Conservation (phyloP, 805 yeast species). For the Ogataea allantospora region DNA sequence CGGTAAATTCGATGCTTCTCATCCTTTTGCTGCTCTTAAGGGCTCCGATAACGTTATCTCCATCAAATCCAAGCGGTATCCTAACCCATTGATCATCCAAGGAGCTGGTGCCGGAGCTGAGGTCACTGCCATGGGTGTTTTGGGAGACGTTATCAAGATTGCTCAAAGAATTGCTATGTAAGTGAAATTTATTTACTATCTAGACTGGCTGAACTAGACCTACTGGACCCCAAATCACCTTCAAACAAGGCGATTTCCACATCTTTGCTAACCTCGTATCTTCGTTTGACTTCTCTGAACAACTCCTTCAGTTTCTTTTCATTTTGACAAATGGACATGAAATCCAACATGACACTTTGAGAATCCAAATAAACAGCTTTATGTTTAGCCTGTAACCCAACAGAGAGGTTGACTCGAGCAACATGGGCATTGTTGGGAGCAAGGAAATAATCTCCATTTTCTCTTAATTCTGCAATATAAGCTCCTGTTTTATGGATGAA, state of each 20-base stretch:
- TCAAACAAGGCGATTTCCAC: slow-evolving; percentile 29
- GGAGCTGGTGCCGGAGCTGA: slow-evolving; percentile 94
- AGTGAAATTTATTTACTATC: background rate
- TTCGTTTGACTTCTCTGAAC: slow-evolving; percentile 57
- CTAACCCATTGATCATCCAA: slow-evolving; percentile 90
- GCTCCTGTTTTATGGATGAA: slow-evolving; percentile 88
- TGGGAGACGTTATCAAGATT: slow-evolving; percentile 88
- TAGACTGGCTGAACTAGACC: background rate
- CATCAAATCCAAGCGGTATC: slow-evolving; percentile 86
- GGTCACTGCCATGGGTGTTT: slow-evolving; percentile 75
- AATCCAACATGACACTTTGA: slow-evolving; percentile 69
- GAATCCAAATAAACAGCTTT: slow-evolving; percentile 52
- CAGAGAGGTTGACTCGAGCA: slow-evolving; percentile 59
- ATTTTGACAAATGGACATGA: slow-evolving; percentile 60
- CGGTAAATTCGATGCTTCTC: slow-evolving; percentile 80
- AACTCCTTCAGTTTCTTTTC: slow-evolving; percentile 46
- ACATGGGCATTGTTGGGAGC: slow-evolving; percentile 88
- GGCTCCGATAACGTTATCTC: slow-evolving; percentile 97
- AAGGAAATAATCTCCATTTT: slow-evolving; percentile 71
- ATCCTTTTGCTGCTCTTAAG: slow-evolving; percentile 92
- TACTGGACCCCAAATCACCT: slow-evolving; percentile 1
- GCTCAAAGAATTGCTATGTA: slow-evolving; percentile 71
- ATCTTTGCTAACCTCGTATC: slow-evolving; percentile 40
- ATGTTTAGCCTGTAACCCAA: slow-evolving; percentile 27
- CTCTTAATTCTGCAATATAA: slow-evolving; percentile 82